A percentile compares a stretch with the other conserved stretches of the same genome.
Evolutionary conservation across 2,329 filamentous ascomycete species (phyloP).

Genomic region (Xylariaceae sp.): DNA sequence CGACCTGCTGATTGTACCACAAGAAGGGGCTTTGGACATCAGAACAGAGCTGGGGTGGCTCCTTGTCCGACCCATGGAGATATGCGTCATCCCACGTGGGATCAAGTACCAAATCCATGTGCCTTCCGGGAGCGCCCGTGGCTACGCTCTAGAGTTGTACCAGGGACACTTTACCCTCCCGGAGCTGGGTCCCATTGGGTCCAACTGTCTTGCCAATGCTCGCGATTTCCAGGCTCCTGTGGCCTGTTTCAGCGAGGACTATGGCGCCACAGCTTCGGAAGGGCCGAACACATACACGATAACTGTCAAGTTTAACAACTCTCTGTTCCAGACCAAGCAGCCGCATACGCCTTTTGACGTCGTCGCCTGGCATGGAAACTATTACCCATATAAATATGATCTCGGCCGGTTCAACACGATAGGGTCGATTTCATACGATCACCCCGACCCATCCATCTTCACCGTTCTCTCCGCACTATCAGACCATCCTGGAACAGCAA

Average conservation of each 20-base stretch:
- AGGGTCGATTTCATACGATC: conserved; percentile 61
- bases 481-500: conserved; percentile 46
- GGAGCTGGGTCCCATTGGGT: conserved; percentile 58
- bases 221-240: conserved; percentile 62
- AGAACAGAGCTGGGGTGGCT: conserved; percentile 62
- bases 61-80: conserved; percentile 61
- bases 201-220: conserved; percentile 56
- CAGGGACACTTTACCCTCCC: conserved; percentile 57
- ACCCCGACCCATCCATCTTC: conserved; percentile 64
- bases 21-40: conserved; percentile 61
- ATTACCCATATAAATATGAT: conserved; percentile 67
- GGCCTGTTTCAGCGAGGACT: conserved; percentile 53
- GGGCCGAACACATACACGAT: conserved; percentile 38
- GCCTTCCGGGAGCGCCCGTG: conserved; percentile 40
- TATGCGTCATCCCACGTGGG: conserved; percentile 61
- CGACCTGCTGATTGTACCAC: conserved; percentile 62
- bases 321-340: conserved; percentile 56
- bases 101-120: conserved; percentile 59
- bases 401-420: conserved; percentile 63
- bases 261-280: conserved; percentile 30
- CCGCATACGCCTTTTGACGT: conserved; percentile 63
- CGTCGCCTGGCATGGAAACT: conserved; percentile 67
- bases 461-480: conserved; percentile 53
- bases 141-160: conserved; percentile 62
- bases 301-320: conserved; percentile 55